phyloP scores from a whole-genome alignment of 768 basidiomycete species.

The Austroboletus eburneus region DNA sequence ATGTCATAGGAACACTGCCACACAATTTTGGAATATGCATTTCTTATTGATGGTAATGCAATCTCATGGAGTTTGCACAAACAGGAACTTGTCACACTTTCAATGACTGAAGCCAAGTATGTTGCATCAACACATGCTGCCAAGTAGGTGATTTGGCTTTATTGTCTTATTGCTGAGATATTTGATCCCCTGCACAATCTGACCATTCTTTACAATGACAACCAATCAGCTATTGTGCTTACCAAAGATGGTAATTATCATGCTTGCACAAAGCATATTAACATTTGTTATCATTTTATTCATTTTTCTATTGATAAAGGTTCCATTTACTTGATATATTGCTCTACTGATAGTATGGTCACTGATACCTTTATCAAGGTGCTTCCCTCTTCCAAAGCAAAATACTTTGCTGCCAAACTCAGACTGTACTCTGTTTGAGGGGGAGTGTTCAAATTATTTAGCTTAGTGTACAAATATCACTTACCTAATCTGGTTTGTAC shows the following conservation, averaged over 20 bases:
- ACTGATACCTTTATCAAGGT: slow-evolving; percentile 3
- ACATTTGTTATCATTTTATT: slow-evolving; percentile 2
- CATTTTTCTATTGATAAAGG: not conserved
- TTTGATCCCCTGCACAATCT: not conserved
- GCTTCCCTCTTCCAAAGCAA: not conserved
- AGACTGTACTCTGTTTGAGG: not conserved
- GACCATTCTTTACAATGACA: not conserved
- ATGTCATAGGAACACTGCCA: too few species aligned
- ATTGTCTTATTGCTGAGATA: too few species aligned
- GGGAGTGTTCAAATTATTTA: not conserved
- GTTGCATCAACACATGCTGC: too few species aligned
- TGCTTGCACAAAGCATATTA: not conserved
- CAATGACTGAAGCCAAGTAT: too few species aligned
- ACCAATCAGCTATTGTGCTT: not conserved
- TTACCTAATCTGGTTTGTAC: too few species aligned
- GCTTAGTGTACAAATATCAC: too few species aligned
- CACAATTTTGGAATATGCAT: too few species aligned
- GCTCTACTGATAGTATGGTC: slow-evolving; percentile 1
- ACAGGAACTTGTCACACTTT: too few species aligned
- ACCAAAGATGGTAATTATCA: not conserved
- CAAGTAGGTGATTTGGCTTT: too few species aligned
- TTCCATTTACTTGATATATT: slow-evolving; percentile 1
- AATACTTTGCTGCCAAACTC: slow-evolving; percentile 1
- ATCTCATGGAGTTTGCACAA: too few species aligned
- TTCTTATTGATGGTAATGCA: too few species aligned